These are phyloP conservation scores for Phragmites australis DNA, from an alignment of 176 grass and related monocot species.

Conservation along the genomic window DNA sequence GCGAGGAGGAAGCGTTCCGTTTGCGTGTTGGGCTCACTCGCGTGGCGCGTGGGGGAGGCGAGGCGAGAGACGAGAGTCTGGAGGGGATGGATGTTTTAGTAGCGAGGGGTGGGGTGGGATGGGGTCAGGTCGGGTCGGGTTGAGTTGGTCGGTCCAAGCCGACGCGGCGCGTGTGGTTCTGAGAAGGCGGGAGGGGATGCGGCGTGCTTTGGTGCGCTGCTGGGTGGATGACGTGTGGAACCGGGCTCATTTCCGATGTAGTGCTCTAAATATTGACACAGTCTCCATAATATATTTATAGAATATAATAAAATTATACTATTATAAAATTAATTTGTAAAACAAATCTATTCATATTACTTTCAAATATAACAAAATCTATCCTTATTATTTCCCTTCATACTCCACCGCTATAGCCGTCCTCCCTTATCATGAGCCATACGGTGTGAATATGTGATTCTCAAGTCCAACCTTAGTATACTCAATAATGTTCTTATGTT, in stretches of 20 bases:
- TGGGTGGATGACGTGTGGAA: conserved; percentile 11
- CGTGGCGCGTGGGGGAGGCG: conserved; percentile 30
- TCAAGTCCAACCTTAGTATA: too few species aligned
- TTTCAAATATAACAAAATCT: too few species aligned
- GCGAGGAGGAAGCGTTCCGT: conserved; percentile 9
- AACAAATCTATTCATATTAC: too few species aligned
- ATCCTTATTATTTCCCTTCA: too few species aligned
- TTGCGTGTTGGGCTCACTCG: conserved; percentile 50
- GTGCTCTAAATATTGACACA: too few species aligned
- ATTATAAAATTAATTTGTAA: too few species aligned
- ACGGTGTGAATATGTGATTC: too few species aligned
- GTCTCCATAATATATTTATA: too few species aligned
- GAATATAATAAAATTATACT: too few species aligned
- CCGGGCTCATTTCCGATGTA: not conserved
- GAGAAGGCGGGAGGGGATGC: not conserved
- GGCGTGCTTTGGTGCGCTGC: not conserved
- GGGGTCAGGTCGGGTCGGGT: not conserved
- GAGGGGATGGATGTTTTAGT: not conserved
- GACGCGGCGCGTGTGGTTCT: conserved; percentile 38
- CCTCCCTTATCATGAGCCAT: too few species aligned
- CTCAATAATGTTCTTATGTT: too few species aligned
- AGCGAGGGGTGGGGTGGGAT: not conserved
- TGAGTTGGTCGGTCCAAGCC: not conserved
- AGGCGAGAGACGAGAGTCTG: conserved; percentile 23
- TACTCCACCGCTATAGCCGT: too few species aligned